Evolutionary conservation across 164 flowering plant genomes (phyloP).

Genomic region (Stephania yunnanensis): DNA sequence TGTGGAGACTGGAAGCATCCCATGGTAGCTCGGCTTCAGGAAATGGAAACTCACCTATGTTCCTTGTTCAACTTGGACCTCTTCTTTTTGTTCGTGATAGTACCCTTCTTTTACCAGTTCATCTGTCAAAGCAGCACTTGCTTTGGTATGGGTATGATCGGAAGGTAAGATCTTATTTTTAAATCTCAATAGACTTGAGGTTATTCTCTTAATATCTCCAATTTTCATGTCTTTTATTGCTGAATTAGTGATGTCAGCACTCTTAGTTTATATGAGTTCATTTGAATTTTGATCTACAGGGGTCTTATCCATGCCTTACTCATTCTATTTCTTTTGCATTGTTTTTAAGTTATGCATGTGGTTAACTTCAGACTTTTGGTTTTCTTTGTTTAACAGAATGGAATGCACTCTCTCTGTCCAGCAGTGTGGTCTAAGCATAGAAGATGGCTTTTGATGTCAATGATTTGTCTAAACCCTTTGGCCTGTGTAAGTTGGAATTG

Average conservation of each 20-base stretch:
- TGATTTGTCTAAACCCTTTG: slow-evolving; percentile 90
- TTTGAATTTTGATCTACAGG: neutral
- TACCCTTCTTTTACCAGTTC: slow-evolving; percentile 90
- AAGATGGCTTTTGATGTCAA: slow-evolving; percentile 95
- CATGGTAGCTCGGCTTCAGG: slow-evolving; percentile 70
- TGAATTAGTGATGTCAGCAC: neutral
- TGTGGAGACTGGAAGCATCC: slow-evolving; percentile 96
- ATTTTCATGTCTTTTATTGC: neutral
- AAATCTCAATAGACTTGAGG: neutral
- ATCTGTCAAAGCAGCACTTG: slow-evolving; percentile 91
- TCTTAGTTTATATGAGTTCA: neutral
- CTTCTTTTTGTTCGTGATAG: slow-evolving; percentile 84
- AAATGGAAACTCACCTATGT: slow-evolving; percentile 68
- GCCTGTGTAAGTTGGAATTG: slow-evolving; percentile 71
- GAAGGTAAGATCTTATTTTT: slow-evolving; percentile 49
- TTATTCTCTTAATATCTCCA: neutral
- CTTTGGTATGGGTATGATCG: slow-evolving; percentile 99
- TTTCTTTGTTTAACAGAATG: slow-evolving; percentile 47
- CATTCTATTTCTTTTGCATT: neutral
- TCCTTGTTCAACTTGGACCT: slow-evolving; percentile 94
- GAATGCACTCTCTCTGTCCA: slow-evolving; percentile 95
- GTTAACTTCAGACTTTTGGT: neutral
- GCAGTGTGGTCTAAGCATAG: slow-evolving; percentile 98
- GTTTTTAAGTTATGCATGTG: neutral
- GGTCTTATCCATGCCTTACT: neutral